Evolutionary conservation across 805 yeast species (phyloP), one percentile per base, ranked within the genome.

Genomic region (Hanseniaspora valbyensis): DNA sequence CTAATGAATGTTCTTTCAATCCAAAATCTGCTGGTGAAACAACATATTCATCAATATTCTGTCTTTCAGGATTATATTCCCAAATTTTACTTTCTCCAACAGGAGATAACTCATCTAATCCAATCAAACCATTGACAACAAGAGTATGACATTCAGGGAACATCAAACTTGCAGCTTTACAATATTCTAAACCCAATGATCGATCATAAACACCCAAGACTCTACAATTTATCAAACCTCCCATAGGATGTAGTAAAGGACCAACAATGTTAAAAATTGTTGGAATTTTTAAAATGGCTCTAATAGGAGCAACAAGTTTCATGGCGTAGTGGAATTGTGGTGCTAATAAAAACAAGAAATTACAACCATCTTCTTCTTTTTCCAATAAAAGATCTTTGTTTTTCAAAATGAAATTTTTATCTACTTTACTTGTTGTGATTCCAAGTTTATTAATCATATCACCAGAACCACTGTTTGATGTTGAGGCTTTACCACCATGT

Each of bases 401-500:
- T 1, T 83, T 75, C 25, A 45, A 18, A 6, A 45, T 13, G 16
- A 45, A 45, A 13, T 61, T 53, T 18, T 76, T 69, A 54, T 76
- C 82, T 28, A 92, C 86, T 57, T 79, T 77, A 55, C 77, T 69
- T 49, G 87, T 70, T 55, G 86, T 85, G n/a, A 88, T 81, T 0
- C 96, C 97, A n/a, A 92, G 71, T 24, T 78, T 72, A 25, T 75
- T 70, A 61, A 92, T 75, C 53, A 92, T 69, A 62, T 92, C 99
- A 4, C 96, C 96, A 1, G 96, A 83, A 0, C 99, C 99, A 1
- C 95, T 84, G 1, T 83, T 66, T 0, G 96, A 86, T 0, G 97
- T 88, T 0, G 95, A 80, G 0, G 98, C 97, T 59, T 92, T 90
- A 13, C 97, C 97, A 22, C 99, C 99, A 64, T 92, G 99, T 54